phyloP scores from a whole-genome alignment of 345 rosid species.

The Boechera divaricarpa region DNA sequence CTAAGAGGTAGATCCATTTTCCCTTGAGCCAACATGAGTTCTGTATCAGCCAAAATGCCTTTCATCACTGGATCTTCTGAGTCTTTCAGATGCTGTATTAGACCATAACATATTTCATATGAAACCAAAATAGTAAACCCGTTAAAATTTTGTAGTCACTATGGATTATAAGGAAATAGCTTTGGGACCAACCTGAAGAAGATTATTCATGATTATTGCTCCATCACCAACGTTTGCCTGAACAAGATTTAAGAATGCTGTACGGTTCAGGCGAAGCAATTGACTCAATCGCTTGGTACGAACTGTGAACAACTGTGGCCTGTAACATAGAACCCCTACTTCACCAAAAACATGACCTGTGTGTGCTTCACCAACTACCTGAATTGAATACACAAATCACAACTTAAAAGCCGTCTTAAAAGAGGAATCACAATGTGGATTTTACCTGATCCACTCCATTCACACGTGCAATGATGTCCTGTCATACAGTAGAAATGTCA shows the following conservation, averaged over 20 bases:
- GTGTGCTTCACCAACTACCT: slow-evolving; percentile 72
- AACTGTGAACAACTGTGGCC: slow-evolving; percentile 84
- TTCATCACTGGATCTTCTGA: slow-evolving; percentile 62
- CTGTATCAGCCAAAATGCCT: slow-evolving; percentile 66
- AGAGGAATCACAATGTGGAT: slow-evolving; percentile 5
- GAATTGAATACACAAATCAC: slow-evolving; percentile 31
- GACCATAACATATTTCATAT: slow-evolving; percentile 19
- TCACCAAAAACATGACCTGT: slow-evolving; percentile 88
- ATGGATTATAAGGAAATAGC: slow-evolving; percentile 13
- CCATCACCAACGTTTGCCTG: slow-evolving; percentile 89
- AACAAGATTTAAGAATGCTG: slow-evolving; percentile 67
- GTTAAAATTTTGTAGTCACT: background rate
- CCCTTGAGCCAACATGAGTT: slow-evolving; percentile 77
- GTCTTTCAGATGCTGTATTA: slow-evolving; percentile 76
- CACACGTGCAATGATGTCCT: slow-evolving; percentile 63
- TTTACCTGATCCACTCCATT: slow-evolving; percentile 69
- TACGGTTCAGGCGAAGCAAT: slow-evolving; percentile 78
- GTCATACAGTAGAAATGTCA: slow-evolving; percentile 21
- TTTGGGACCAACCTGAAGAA: slow-evolving; percentile 69
- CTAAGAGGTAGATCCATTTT: slow-evolving; percentile 84
- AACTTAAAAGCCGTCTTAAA: background rate
- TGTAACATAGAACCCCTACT: slow-evolving; percentile 80
- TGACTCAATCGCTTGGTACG: slow-evolving; percentile 82
- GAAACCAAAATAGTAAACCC: slow-evolving; percentile 1
- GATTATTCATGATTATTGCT: slow-evolving; percentile 83